Conservation (phyloP, 306 rosid genomes). For the Delonix regia region DNA sequence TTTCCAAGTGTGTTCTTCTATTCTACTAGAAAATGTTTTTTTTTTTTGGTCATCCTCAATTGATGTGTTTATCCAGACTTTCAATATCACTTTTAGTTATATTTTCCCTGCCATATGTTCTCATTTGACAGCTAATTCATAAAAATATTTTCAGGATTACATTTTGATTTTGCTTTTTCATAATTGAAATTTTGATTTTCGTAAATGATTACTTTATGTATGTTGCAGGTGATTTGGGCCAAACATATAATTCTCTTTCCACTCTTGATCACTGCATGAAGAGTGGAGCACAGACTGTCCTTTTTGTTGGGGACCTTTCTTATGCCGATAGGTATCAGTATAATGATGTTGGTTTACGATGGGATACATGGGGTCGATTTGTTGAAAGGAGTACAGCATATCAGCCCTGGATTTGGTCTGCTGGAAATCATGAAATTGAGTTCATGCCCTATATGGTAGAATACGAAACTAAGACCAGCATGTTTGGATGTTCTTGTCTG, state of each 20-base stretch:
- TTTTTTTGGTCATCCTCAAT: slow-evolving; percentile 31
- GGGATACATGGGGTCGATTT: slow-evolving; percentile 96
- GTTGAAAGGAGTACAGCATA: slow-evolving; percentile 79
- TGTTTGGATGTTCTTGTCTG: slow-evolving; percentile 19
- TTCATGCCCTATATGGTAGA: slow-evolving; percentile 89
- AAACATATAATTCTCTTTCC: slow-evolving; percentile 90
- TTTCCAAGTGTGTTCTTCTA: slow-evolving; percentile 6
- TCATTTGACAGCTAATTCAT: slow-evolving; percentile 27
- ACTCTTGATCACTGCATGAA: slow-evolving; percentile 87
- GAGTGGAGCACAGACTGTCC: slow-evolving; percentile 83
- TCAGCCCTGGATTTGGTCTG: slow-evolving; percentile 93
- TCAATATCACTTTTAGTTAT: background rate
- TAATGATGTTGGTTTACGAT: slow-evolving; percentile 81
- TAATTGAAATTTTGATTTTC: slow-evolving; percentile 19
- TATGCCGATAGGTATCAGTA: slow-evolving; percentile 87
- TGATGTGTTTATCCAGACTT: slow-evolving; percentile 7
- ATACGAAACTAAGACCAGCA: slow-evolving; percentile 26
- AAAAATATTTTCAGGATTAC: slow-evolving; percentile 11
- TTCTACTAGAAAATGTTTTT: slow-evolving; percentile 18
- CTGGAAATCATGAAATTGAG: slow-evolving; percentile 93
- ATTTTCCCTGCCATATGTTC: slow-evolving; percentile 14
- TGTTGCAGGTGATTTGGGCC: slow-evolving; percentile 94
- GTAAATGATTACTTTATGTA: slow-evolving; percentile 22
- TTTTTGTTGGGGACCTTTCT: slow-evolving; percentile 91
- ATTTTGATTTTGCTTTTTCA: slow-evolving; percentile 21